Base-by-base conservation (phyloP, 306 rosid genomes). In the Dalbergia cochinchinensis region DNA sequence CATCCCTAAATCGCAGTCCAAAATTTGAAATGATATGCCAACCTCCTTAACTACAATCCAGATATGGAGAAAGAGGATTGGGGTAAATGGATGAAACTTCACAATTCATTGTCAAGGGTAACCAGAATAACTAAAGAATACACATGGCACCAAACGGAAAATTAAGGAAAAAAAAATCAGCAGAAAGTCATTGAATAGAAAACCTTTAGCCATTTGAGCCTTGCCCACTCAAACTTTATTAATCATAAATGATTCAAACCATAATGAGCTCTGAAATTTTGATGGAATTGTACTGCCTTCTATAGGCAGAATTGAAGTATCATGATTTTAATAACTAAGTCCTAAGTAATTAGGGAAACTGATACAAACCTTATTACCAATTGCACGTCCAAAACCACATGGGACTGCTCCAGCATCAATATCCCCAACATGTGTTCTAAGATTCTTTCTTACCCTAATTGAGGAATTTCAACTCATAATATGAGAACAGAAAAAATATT, bases 381-480 rank as follows among this genome's bases (percentile, higher is more conserved):
- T 96, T 51, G 97, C 99, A 74, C 97, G 98, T 77, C 99, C 99
- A 85, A 96, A 89, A 69, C 99, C 99, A 74, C 99, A 96, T 20
- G 99, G 94, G 80, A 96, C 97, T 58, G 99, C 99, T 65, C 91
- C 99, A 69, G 89, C 97, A 75, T 96, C 97, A 55, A 96, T 87
- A 79, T 96, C 99, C 65, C 99, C 98, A 73, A 96, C 97, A 83
- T 93, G 92, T 72, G 89, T 91, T 81, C 98, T 90, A 84, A 91
- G 96, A 83, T 89, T 87, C 90, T 91, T 96, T 83, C 90, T 88
- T 73, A 96, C 99, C 99, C 99, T 96, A 84, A 70, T 78, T 70
- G 57, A 78, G 80, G 65, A 85, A 76, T 81, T 78, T 76, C 66
- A 87, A 80, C 78, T 82, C 73, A 80, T 74, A 62, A 70, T 39